Evolutionary conservation across 2,329 filamentous ascomycete species (phyloP), one percentile per base, ranked within the genome.

Genomic region (Diaporthe eres): DNA sequence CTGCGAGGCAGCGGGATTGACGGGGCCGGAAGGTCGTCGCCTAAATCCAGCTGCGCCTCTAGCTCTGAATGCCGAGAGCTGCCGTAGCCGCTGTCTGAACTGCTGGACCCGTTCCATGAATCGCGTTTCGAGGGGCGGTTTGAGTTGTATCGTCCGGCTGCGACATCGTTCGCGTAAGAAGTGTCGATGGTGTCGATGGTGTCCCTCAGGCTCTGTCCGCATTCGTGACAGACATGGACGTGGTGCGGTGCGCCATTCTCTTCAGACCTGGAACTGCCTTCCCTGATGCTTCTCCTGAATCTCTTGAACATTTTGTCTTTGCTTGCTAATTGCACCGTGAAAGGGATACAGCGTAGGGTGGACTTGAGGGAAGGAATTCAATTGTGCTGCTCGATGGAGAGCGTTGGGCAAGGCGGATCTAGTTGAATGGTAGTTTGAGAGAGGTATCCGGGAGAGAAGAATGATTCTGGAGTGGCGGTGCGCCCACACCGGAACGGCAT

Each of bases 41-140:
- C 31, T 5, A 44, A 42, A 15, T 63, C 58, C 34, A 63, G 15
- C 7, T 25, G 72, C 1, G 60, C 31, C 17, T 60, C 44, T 3
- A 58, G 17, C n/a, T 60, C 37, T 7, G 51, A 72, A 3, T 44
- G 58, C 25, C 44, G 34, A 0, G 74, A 75, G 22, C 58, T 60
- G 15, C 31, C 75, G 39, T 77, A 77, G 13, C 75, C 75, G 53
- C 75, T 77, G 73, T 77, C 75, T 37, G 75, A 75, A 28, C 61
- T 47, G 28, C 37, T 42, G 15, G 73, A 75, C 19, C 58, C 53
- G 31, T 68, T 51, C 72, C 75, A 75, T 17, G 75, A 73, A 34
- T 10, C n/a, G 10, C 73, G 58, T n/a, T 65, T 49, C 4, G n/a
- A 28, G 25, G 17, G 28, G 42, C 22, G 31, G 17, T 49, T 28